Evolutionary conservation across 2,329 filamentous ascomycete species (phyloP).

Genomic region (Zopfia rhizophila): DNA sequence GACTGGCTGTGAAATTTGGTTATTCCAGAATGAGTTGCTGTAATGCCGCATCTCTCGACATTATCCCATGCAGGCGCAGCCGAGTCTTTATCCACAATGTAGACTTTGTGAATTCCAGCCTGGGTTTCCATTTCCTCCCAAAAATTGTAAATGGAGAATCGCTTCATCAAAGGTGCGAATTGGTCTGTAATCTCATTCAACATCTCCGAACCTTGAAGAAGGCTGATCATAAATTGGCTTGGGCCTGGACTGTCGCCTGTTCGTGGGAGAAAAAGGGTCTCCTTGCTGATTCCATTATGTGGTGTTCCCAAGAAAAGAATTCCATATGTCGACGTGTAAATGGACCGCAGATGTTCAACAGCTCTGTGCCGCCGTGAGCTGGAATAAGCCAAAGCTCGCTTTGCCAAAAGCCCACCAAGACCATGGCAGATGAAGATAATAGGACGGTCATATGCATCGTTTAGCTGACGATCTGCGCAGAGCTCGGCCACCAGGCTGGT

Average conservation of each 20-base stretch:
- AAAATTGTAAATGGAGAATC: constrained; percentile 32
- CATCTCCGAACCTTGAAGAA: constrained; percentile 30
- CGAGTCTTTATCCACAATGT: constrained; percentile 36
- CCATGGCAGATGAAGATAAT: constrained; percentile 83
- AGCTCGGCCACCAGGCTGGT: constrained; percentile 50
- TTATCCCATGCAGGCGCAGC: constrained; percentile 34
- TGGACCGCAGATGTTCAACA: constrained; percentile 72
- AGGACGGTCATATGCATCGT: constrained; percentile 68
- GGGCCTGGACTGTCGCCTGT: constrained; percentile 12
- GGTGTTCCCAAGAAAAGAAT: constrained; percentile 33
- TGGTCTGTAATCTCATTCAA: constrained; percentile 30
- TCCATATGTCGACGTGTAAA: constrained; percentile 78
- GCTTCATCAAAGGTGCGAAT: constrained; percentile 30
- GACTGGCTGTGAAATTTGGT: constrained; percentile 28
- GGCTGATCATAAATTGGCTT: constrained; percentile 27
- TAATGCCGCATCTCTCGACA: constrained; percentile 35
- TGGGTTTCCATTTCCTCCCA: constrained; percentile 34
- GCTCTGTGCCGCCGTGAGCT: constrained; percentile 68
- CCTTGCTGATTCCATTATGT: constrained; percentile 26
- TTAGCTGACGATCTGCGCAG: constrained; percentile 52
- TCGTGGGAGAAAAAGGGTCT: constrained; percentile 18
- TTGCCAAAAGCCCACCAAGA: constrained; percentile 77
- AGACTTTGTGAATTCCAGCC: constrained; percentile 17
- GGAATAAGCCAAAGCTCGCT: constrained; percentile 75
- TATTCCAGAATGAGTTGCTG: constrained; percentile 40